A percentile compares a stretch with the other conserved stretches of the same genome.
Conservation (phyloP, 768 basidiomycete species). For the Mycena albidolilacea region DNA sequence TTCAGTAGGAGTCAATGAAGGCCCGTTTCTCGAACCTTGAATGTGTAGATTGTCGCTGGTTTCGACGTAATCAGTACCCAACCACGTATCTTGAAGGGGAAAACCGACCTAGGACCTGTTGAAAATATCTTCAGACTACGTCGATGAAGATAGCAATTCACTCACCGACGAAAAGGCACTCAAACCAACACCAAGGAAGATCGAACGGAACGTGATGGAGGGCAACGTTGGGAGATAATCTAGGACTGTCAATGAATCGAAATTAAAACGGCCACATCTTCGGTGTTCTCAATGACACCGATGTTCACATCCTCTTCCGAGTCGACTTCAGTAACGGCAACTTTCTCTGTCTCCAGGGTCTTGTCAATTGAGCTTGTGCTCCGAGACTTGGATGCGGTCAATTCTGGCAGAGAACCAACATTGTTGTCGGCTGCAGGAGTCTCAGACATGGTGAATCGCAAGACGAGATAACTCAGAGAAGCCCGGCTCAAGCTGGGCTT, state of each 20-base stretch:
- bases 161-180: constrained; percentile 62
- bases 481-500: background rate
- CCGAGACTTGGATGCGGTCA: constrained; percentile 26
- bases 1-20: background rate
- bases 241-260: constrained; percentile 31
- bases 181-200: constrained; percentile 65
- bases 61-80: background rate
- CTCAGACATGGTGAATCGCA: constrained; percentile 25
- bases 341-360: constrained; percentile 23
- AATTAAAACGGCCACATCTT: constrained; percentile 54
- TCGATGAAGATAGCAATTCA: background rate
- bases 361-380: constrained; percentile 28
- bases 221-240: constrained; percentile 65
- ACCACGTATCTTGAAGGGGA: too few relatives aligned
- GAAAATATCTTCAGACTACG: background rate
- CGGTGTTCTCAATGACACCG: constrained; percentile 56
- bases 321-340: constrained; percentile 31
- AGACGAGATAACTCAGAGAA: background rate
- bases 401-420: constrained; percentile 21
- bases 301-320: constrained; percentile 4
- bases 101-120: constrained; percentile 48
- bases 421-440: constrained; percentile 5
- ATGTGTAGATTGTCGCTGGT: constrained; percentile 52
- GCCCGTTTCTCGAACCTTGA: constrained; percentile 42
- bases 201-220: constrained; percentile 62